These are phyloP conservation scores for Paecilomyces dactylethromorphus DNA, from an alignment of 2,329 filamentous ascomycete genomes.

Conservation along the genomic window DNA sequence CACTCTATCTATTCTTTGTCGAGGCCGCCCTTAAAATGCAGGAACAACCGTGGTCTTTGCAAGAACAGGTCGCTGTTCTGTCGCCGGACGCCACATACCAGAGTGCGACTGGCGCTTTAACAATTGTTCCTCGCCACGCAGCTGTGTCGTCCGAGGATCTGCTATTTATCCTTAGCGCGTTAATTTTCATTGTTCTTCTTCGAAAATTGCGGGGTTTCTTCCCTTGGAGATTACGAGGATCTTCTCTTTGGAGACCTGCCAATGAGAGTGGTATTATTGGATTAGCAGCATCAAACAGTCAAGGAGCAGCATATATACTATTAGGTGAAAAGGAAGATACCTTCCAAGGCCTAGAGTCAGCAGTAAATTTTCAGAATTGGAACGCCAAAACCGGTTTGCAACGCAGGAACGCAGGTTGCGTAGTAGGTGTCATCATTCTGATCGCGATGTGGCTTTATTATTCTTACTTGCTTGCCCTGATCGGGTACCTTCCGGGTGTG, in stretches of 20 bases:
- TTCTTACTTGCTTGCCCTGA: not conserved
- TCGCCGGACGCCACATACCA: not conserved
- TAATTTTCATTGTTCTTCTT: not conserved
- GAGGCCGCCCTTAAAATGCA: not conserved
- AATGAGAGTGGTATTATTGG: not conserved
- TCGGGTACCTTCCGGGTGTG: not conserved
- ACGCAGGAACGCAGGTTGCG: not conserved
- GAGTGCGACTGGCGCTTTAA: not conserved
- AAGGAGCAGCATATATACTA: not conserved
- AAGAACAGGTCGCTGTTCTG: not conserved
- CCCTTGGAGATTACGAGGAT: not conserved
- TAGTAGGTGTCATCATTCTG: not conserved
- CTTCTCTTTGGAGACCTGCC: not conserved
- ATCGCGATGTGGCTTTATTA: not conserved
- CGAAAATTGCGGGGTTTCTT: not conserved
- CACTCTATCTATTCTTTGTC: not conserved
- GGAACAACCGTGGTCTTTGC: not conserved
- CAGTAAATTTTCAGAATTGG: not conserved
- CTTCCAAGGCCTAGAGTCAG: not conserved
- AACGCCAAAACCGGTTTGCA: not conserved
- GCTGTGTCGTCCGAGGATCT: not conserved
- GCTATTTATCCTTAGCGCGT: not conserved
- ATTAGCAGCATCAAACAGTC: not conserved
- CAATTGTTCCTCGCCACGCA: not conserved
- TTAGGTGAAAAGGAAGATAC: not conserved